Base-by-base conservation (phyloP, 495 filamentous ascomycete species). In the Penicillium samsonianum region DNA sequence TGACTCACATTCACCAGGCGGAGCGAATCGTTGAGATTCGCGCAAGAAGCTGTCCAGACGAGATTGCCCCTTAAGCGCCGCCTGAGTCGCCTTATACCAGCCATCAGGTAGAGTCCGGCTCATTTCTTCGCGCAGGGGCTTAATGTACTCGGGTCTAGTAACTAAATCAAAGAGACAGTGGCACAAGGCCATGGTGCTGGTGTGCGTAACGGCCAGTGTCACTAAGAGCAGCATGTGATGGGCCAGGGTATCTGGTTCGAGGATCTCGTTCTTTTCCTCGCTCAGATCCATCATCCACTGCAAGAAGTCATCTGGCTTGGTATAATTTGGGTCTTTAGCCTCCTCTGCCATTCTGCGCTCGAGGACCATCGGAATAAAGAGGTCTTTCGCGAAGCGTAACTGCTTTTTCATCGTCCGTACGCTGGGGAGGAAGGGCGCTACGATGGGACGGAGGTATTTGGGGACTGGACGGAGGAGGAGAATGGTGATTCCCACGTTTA, bases 231-330 rank as follows among this genome's bases (percentile, higher is more conserved):
- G 42, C 42, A 73, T 52, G 28, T 65, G 65, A 48, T 71, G 67
- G 0, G 70, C 67, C 25, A 74, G 52, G 14, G 61, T 46, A 12
- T 61, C 61, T 4, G 73, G 61, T 5, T 71, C 51, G 2, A 52
- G 31, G 23, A 68, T 63, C 22, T 64, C 42, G 0, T 33, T 55
- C 6, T 65, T 51, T 11, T 65, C 64, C 5, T 69, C 53, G 5
- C 67, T 65, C 33, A 61, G 37, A 16, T 74, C 73, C 63, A 76
- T 68, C 63, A 73, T 71, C 73, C 73, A 74, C 51, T 76, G 73
- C 46, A 76, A 44, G 37, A 76, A 71, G 46, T 76, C 73, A 33
- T 74, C 68, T 0, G 69, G 71, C 30, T 73, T 72, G 19, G 47
- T n/a, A 43, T 68, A 71, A 11, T 14, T 23, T 0, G 59, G 47